Conservation (phyloP, 2,329 filamentous ascomycete species). For the Aspergillus hortae region DNA sequence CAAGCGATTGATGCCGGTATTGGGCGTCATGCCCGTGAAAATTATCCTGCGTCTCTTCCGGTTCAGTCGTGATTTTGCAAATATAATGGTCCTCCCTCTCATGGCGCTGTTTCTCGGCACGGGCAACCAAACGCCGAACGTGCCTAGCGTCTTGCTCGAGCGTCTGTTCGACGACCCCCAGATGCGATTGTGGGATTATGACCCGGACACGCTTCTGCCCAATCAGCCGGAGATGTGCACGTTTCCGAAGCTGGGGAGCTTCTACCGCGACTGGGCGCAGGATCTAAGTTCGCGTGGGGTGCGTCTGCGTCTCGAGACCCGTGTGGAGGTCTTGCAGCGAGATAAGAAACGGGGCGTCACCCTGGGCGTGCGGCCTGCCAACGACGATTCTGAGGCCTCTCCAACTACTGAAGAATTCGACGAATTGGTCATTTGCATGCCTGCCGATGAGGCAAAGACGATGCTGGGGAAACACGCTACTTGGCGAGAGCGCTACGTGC, state of each 20-base stretch:
- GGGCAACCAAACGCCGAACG: slow-evolving; percentile 69
- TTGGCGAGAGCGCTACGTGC: slow-evolving; percentile 62
- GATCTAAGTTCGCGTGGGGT: slow-evolving; percentile 53
- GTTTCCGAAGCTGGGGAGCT: slow-evolving; percentile 56
- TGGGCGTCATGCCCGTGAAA: slow-evolving; percentile 58
- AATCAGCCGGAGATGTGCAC: slow-evolving; percentile 58
- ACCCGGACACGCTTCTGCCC: slow-evolving; percentile 51
- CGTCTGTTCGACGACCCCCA: slow-evolving; percentile 57
- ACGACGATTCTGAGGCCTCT: slow-evolving; percentile 6
- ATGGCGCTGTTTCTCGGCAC: slow-evolving; percentile 72
- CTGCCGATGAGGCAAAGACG: slow-evolving; percentile 53
- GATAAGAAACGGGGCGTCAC: slow-evolving; percentile 48
- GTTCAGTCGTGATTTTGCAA: slow-evolving; percentile 67
- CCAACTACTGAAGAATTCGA: slow-evolving; percentile 50
- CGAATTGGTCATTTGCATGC: slow-evolving; percentile 57
- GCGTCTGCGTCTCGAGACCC: slow-evolving; percentile 45
- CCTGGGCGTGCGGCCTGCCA: slow-evolving; percentile 31
- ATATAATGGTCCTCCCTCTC: slow-evolving; percentile 68
- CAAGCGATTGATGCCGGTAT: slow-evolving; percentile 53
- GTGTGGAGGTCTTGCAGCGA: slow-evolving; percentile 44
- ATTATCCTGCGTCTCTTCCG: slow-evolving; percentile 64
- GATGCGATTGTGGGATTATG: slow-evolving; percentile 60
- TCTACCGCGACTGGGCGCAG: slow-evolving; percentile 55
- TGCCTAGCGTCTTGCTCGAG: slow-evolving; percentile 65
- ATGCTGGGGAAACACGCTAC: slow-evolving; percentile 51